Evolutionary conservation across 2,329 filamentous ascomycete species (phyloP), one percentile per base, ranked within the genome.

Genomic region (Monosporascus sp.): DNA sequence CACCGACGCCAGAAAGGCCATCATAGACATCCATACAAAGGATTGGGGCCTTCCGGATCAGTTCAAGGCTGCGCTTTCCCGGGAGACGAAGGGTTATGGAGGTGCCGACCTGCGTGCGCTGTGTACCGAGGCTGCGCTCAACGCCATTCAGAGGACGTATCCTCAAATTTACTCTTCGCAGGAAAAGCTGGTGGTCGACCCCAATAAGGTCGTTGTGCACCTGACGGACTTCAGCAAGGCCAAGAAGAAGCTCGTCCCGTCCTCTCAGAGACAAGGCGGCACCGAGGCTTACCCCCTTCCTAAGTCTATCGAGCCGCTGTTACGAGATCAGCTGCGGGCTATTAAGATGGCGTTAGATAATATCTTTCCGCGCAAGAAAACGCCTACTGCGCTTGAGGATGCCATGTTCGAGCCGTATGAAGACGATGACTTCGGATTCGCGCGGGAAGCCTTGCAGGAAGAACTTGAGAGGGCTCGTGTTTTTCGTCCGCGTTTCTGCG

Each of bases 141-240:
- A 99, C 69, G 88, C 94, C 2, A 94, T 99, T 24, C 94, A 99
- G 71, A 82, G 94, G 63, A 93, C 89, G 3, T 99, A 95, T 66
- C 94, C 94, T 17, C 94, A 99, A 65, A 97, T 99, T 57, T 99
- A 99, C 74, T 83, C 84, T 24, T 93, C 92, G 0, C 86, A 89
- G 59, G 86, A 95, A 68, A 97, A 97, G 73, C 82, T 97, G 35
- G 74, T 95, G 44, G 94, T 99, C 53, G 86, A 97, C 62, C 87
- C 92, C 0, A 81, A 82, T 56, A 89, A 86, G 63, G 96, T 99
- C 65, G 85, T 85, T 54, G 85, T 99, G 38, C 86, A 89, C 44
- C 91, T 94, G 5, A 94, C 94, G 52, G 94, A 99, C 70, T 99
- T 99, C 64, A 96, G 96, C 88, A 81, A 97, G 16, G 96, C 93